Conservation (phyloP, 2,329 filamentous ascomycete genomes). For the Ophiostoma novo-ulmi region DNA sequence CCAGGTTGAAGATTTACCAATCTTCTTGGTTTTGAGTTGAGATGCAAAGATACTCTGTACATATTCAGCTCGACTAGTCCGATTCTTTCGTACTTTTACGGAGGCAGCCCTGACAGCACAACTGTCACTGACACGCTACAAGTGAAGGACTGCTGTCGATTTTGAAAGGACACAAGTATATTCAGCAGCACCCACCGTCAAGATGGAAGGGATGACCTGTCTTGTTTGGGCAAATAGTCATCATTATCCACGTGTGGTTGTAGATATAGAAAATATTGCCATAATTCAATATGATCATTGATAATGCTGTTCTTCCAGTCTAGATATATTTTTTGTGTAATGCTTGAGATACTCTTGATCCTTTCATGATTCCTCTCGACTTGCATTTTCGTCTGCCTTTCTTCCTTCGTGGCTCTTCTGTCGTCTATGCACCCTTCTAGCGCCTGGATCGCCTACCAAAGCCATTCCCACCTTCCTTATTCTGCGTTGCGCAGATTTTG, state of each 20-base stretch:
- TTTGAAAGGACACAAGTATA: neutral
- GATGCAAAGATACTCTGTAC: neutral
- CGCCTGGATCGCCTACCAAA: neutral
- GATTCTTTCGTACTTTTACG: neutral
- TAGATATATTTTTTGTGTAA: neutral
- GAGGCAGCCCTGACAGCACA: neutral
- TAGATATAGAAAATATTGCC: neutral
- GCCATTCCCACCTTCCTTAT: neutral
- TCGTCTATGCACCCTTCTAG: neutral
- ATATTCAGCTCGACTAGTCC: neutral
- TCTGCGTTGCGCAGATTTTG: neutral
- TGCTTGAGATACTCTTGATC: neutral
- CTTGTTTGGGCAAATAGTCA: neutral
- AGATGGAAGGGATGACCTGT: neutral
- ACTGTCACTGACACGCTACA: neutral
- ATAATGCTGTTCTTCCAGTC: neutral
- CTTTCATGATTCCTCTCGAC: neutral
- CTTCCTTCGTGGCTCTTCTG: neutral
- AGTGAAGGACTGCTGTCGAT: neutral
- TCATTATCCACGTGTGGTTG: neutral
- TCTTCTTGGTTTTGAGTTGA: neutral
- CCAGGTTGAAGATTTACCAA: neutral
- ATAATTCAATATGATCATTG: neutral
- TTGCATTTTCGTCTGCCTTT: neutral
- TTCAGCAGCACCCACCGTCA: neutral